Base-by-base conservation (phyloP, 192 early-diverging fungal genomes). In the Thamnidium elegans region DNA sequence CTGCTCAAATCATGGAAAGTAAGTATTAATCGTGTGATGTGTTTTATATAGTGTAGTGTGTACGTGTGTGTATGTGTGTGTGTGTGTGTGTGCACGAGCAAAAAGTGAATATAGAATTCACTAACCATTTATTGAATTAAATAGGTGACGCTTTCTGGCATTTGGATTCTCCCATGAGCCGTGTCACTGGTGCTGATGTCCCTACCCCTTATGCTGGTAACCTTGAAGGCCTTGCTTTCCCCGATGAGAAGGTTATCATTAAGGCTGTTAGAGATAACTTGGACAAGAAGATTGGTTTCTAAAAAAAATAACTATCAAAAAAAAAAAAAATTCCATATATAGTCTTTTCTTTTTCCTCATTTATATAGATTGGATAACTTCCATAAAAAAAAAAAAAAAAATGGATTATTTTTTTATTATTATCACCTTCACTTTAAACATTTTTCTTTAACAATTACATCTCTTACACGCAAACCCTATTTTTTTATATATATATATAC, bases 171-270 rank as follows among this genome's bases (percentile, higher is more conserved):
- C 97, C 97, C 11, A 85, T 99, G 48, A 78, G 79, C 78, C 89
- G 97, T 72, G 81, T 99, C 31, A 93, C 95, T 47, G 94, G 95
- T 77, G 97, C 97, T 68, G 97, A 99, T 79, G 86, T 96, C 61
- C 97, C 97, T 51, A 99, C 93, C 76, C 95, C 97, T 55, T 99
- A 97, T 73, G 94, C 97, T 50, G 77, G 82, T 69, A 97, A 96
- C 88, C 86, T 99, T 60, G 97, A 99, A 80, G 72, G 68, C n/a
- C 85, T 91, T 46, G 80, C 90, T 54, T 88, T 96, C 73, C 97
- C 97, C 52, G 86, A 87, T 61, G 79, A 86, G 31, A 84, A 90
- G 69, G 82, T 87, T 71, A 93, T 99, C 69, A 85, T 86, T 69
- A 90, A 90, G 70, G 86, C 89, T 58, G 86, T 87, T 63, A 80